Percentiles rank a stretch among this genome's conserved stretches.
Conservation (phyloP, 495 filamentous ascomycete genomes). For the Neurospora sp. region DNA sequence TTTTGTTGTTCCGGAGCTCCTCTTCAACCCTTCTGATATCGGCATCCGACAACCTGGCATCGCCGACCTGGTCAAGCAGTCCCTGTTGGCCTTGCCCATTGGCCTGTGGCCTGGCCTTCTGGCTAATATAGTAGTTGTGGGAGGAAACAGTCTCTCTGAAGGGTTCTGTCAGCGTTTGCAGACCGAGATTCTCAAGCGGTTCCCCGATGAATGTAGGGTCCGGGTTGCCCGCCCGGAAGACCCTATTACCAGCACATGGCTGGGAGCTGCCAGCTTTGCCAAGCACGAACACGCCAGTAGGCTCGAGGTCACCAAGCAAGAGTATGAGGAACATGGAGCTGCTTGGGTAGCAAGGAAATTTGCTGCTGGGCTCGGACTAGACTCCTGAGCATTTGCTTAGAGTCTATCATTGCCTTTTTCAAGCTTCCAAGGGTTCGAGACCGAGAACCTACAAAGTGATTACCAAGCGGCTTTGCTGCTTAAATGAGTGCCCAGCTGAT, state of each 20-base stretch:
- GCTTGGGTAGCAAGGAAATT: conserved; percentile 72
- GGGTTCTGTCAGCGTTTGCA: conserved; percentile 81
- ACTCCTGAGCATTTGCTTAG: conserved; percentile 6
- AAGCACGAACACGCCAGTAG: conserved; percentile 51
- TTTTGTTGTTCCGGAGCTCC: conserved; percentile 80
- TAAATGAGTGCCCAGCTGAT: not conserved
- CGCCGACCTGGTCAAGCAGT: conserved; percentile 70
- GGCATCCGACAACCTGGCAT: conserved; percentile 80
- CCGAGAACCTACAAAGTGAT: not conserved
- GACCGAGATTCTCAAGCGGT: conserved; percentile 61
- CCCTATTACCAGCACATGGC: conserved; percentile 75
- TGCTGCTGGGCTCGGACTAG: conserved; percentile 22
- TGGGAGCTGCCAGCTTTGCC: conserved; percentile 69
- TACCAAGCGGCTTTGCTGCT: not conserved
- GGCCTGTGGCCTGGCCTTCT: conserved; percentile 69
- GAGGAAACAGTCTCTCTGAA: conserved; percentile 69
- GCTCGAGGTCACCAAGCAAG: conserved; percentile 67
- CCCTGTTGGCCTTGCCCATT: conserved; percentile 62
- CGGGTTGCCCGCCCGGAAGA: conserved; percentile 60
- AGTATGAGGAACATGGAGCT: conserved; percentile 83
- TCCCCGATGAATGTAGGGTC: conserved; percentile 68
- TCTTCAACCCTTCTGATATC: conserved; percentile 80
- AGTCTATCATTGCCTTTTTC: not conserved
- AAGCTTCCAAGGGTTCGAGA: not conserved
- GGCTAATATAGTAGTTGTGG: conserved; percentile 81